Evolutionary conservation across 2,329 filamentous ascomycete species (phyloP), one percentile per base, ranked within the genome.

Genomic region (Trichophyton verrucosum): DNA sequence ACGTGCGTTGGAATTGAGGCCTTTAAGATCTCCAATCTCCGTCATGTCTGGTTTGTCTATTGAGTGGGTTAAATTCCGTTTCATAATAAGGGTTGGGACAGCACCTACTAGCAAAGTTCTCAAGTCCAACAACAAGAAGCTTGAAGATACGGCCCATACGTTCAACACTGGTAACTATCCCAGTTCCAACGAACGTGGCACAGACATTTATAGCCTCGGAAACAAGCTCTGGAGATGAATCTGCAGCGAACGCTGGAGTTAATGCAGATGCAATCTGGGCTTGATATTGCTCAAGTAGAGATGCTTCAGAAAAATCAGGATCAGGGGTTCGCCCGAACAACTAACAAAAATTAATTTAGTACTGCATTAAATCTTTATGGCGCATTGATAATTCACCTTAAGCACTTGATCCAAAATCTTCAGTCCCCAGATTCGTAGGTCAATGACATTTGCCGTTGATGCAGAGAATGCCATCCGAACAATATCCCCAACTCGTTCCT

Each of bases 111-210:
- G 89, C 89, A 69, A 97, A 96, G 73, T 92, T 96, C 68, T 97
- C 92, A 1, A 99, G 80, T 0, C 91, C 91, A 49, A 87, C 86
- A 4, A 96, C 89, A 1, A 99, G 81, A 0, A 95, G 87, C 76
- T 96, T 97, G 61, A 99, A 81, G 59, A 99, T 99, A 61, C 94
- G 87, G 22, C 94, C 94, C 94, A 99, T 99, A n/a, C 94, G 85
- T 66, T 99, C 95, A 7, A 97, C 85, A 73, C 97, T 94, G 0
- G 91, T 96, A 7, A 99, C 94, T 60, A 99, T 97, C 13, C 94
- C 94, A 0, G 92, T 96, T 0, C 92, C 88, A 68, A 99, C 95
- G 74, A 99, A 99, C 1, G 89, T 91, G n/a, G 92, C 94, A 69
- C 94, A 99, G 5, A 99, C 94, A 68, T 95, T 95, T 65, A 99